Conservation (phyloP, 176 grass and related monocot genomes). For the Luzula sylvatica region DNA sequence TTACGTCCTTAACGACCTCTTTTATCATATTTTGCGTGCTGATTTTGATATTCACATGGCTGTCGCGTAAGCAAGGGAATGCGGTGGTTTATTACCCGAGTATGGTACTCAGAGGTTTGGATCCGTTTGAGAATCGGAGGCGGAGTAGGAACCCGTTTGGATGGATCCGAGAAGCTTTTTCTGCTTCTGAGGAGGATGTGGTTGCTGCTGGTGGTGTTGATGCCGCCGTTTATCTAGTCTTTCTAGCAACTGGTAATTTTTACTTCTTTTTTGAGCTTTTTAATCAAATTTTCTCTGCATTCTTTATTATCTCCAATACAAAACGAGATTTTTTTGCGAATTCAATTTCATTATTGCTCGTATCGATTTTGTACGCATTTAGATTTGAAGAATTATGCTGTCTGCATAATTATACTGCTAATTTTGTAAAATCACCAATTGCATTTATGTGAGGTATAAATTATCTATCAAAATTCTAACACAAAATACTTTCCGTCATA, state of each 20-base stretch:
- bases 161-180: slow-evolving; percentile 50
- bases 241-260: slow-evolving; percentile 56
- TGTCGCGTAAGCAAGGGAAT: slow-evolving; percentile 61
- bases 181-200: slow-evolving; percentile 51
- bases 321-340: too few relatives aligned
- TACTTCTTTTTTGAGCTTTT: background rate
- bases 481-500: background rate
- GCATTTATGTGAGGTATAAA: background rate
- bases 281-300: background rate
- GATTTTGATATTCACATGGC: slow-evolving; percentile 59
- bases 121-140: slow-evolving; percentile 44
- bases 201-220: slow-evolving; percentile 60
- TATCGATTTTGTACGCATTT: background rate
- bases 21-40: slow-evolving; percentile 64
- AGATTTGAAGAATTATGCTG: background rate
- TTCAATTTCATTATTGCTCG: background rate
- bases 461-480: background rate
- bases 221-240: slow-evolving; percentile 76
- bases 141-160: slow-evolving; percentile 42
- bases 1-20: slow-evolving; percentile 73
- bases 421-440: background rate
- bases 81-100: slow-evolving; percentile 80
- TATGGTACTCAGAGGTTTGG: slow-evolving; percentile 51
- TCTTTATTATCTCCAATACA: too few relatives aligned
- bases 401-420: background rate